A percentile compares a stretch with the other conserved stretches of the same genome.
phyloP scores from a whole-genome alignment of 2,329 filamentous ascomycete species.

The Pseudogymnoascus sp. region DNA sequence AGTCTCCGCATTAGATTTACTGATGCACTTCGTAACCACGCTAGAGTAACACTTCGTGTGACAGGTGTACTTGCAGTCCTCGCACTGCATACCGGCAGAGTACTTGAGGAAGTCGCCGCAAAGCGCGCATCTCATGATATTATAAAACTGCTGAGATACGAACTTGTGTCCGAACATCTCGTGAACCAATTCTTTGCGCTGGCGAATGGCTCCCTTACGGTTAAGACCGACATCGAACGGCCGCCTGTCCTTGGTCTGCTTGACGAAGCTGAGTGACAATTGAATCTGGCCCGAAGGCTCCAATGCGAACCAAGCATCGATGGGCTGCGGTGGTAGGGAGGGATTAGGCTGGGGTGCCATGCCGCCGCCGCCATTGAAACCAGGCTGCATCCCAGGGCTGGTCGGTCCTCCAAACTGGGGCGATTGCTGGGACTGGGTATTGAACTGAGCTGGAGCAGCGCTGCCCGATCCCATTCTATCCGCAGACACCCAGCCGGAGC shows the following conservation, averaged over 20 bases:
- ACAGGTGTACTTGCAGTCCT: constrained; percentile 99
- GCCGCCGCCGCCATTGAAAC: constrained; percentile 23
- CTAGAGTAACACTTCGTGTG: constrained; percentile 95
- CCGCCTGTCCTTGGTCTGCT: constrained; percentile 75
- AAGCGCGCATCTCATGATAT: constrained; percentile 98
- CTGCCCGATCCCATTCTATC: constrained; percentile 75
- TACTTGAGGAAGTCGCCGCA: constrained; percentile 99
- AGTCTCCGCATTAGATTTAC: constrained; percentile 96
- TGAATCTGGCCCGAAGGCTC: constrained; percentile 92
- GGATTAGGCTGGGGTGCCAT: constrained; percentile 26
- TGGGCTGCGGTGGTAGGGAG: constrained; percentile 41
- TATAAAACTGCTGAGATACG: constrained; percentile 97
- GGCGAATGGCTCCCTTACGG: constrained; percentile 90
- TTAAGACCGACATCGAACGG: constrained; percentile 84
- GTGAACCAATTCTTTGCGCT: constrained; percentile 95
- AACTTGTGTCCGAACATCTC: constrained; percentile 99
- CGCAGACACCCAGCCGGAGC: constrained; percentile 92
- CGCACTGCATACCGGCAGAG: constrained; percentile 96
- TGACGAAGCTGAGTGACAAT: constrained; percentile 82
- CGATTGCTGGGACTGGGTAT: constrained; percentile 43
- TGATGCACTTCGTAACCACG: constrained; percentile 98
- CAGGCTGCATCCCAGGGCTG: constrained; percentile 28
- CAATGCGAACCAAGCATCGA: constrained; percentile 95
- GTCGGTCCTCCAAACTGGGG: constrained; percentile 38
- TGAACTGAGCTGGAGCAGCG: constrained; percentile 46